Evolutionary conservation across 2,329 filamentous ascomycete genomes (phyloP), one percentile per base, ranked within the genome.

Genomic region (Sporothrix humicola): DNA sequence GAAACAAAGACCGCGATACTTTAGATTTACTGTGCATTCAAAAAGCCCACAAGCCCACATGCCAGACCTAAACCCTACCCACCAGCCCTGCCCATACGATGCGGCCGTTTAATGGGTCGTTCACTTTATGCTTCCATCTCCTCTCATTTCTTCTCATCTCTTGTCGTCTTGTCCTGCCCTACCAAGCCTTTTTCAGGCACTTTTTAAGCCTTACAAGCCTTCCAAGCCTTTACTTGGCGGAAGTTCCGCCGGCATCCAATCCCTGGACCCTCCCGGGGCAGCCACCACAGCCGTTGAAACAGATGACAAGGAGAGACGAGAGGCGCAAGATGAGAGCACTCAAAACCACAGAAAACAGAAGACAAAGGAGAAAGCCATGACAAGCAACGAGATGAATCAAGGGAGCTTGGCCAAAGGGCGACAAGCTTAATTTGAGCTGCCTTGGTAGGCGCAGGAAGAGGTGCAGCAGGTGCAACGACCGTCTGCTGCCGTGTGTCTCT

Each of bases 401-500:
- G 61, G 61, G 61, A 69, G 26, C 26, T 54, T 50, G 10, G 8
- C 17, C 46, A 46, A 46, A 70, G 52, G 52, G 68, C 50, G 68
- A 59, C 52, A 59, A 58, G 50, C 52, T 70, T 70, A 44, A 70
- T 70, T 70, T 44, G 52, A n/a, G 59, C 46, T 37, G 63, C 46
- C 46, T 8, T 50, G 23, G 63, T 26, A 2, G 20, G 61, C 42
- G 26, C n/a, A 52, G 44, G 46, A 12, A 23, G 10, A n/a, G n/a
- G 8, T 66, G 44, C 61, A 50, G 8, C 8, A 20, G 8, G 61
- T 26, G 4, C 15, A 17, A 63, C 59, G 9, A 17, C 26, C 12
- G 42, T n/a, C n/a, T 23, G 50, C 50, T 69, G 42, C 26, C 20
- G 50, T 37, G 9, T 56, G 17, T 69, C 48, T 59, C 8, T 46